Base-by-base conservation (phyloP, 192 early-diverging fungal species). In the Coemansia sp. region DNA sequence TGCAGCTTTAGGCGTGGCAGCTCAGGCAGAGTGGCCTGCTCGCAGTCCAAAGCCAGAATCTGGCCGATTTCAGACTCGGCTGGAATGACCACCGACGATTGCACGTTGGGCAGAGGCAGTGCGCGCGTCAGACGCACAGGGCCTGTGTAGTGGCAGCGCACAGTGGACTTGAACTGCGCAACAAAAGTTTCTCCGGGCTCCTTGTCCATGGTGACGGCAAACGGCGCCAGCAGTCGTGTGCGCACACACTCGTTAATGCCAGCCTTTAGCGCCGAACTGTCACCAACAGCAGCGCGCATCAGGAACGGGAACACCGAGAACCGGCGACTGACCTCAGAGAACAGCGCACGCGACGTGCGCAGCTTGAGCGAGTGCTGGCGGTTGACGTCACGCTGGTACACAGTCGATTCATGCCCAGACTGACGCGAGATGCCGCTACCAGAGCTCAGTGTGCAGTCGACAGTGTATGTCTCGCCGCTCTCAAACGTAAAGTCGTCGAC, bases 301-400 rank as follows among this genome's bases (percentile, higher is more conserved):
- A 88, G 69, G 81, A 93, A 91, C 9, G 91, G 91, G 78, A 91
- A 93, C 20, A 90, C 89, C 38, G 85, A 85, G 72, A 83, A 83
- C 31, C 68, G 63, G n/a, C 68, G 78, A 63, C 73, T 76, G 62
- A 91, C 82, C 56, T 89, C 83, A 19, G 81, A 85, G 51, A 88
- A 87, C 5, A 87, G 85, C 7, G 75, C 61, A 22, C 78, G 72
- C 44, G 78, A 75, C 4, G 88, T 84, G 65, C 86, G 68, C 59
- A 87, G 84, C 74, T 89, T 91, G 44, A 91, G 79, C 53, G 87
- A 78, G 72, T 93, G 88, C 64, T 82, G 83, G 61, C 83, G 78
- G 74, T 86, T 86, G 56, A 91, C 89, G 63, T 93, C 87, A 23
- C 91, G 82, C 68, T 88, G 82, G 76, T 71, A 91, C 53, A 93